Percentiles rank a stretch among this genome's conserved stretches.
phyloP scores from a whole-genome alignment of 371 early-diverging fungal species.

The Mortierella sp. region DNA sequence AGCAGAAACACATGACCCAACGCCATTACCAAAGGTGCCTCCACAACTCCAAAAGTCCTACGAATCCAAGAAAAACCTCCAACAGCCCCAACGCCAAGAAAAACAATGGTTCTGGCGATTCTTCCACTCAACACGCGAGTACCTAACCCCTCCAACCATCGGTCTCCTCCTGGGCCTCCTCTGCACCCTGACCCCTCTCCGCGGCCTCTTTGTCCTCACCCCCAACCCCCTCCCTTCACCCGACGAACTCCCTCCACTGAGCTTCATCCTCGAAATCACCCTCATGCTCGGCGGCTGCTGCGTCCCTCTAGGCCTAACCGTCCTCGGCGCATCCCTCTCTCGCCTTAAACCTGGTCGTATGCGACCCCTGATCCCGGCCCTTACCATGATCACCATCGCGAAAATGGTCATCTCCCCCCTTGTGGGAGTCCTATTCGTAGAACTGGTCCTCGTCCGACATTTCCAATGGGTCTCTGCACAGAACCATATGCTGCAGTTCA shows the following conservation, averaged over 20 bases:
- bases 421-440: conserved; percentile 59
- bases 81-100: neutral
- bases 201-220: conserved; percentile 56
- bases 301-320: conserved; percentile 65
- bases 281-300: conserved; percentile 63
- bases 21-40: conserved; percentile 38
- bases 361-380: conserved; percentile 43
- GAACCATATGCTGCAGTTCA: conserved; percentile 68
- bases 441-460: conserved; percentile 34
- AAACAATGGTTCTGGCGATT: conserved; percentile 31
- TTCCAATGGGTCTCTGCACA: conserved; percentile 45
- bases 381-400: conserved; percentile 49
- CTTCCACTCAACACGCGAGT: conserved; percentile 47
- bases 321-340: conserved; percentile 70
- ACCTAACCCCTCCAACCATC: conserved; percentile 59
- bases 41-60: conserved; percentile 35
- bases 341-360: conserved; percentile 58
- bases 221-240: conserved; percentile 33
- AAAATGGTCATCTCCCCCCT: conserved; percentile 63
- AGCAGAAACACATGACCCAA: neutral
- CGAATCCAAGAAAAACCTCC: conserved; percentile 18
- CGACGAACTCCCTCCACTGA: conserved; percentile 62
- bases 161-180: conserved; percentile 62
- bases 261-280: conserved; percentile 61
- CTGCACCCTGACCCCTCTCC: conserved; percentile 59